Evolutionary conservation across 169 alveolate species (phyloP).

Genomic region (Plasmodium gaboni): DNA sequence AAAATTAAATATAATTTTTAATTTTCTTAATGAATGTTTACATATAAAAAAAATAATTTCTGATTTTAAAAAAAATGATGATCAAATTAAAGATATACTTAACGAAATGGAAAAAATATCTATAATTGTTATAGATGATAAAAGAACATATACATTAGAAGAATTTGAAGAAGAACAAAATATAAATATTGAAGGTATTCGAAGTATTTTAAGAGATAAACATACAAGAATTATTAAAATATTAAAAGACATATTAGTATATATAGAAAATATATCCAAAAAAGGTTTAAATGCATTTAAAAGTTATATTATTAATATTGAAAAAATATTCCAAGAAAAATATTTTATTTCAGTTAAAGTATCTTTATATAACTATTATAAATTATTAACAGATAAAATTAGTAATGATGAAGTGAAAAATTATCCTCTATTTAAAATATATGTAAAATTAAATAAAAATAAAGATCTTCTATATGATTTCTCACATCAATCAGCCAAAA

Average conservation of each 20-base stretch:
- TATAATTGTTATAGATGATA: slow-evolving; percentile 56
- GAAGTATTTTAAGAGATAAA: slow-evolving; percentile 67
- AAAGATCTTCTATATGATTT: slow-evolving; percentile 62
- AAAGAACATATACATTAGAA: slow-evolving; percentile 63
- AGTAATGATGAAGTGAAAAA: slow-evolving; percentile 73
- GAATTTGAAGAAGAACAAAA: slow-evolving; percentile 76
- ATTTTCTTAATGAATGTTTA: slow-evolving; percentile 55
- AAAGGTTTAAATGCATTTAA: slow-evolving; percentile 69
- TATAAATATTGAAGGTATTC: slow-evolving; percentile 38
- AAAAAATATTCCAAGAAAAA: slow-evolving; percentile 52
- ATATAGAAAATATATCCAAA: slow-evolving; percentile 61
- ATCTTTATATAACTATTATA: slow-evolving; percentile 65
- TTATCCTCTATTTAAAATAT: slow-evolving; percentile 70
- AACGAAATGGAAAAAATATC: slow-evolving; percentile 59
- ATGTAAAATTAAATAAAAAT: slow-evolving; percentile 39
- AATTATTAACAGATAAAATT: slow-evolving; percentile 68
- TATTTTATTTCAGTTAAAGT: slow-evolving; percentile 72
- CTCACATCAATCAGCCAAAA: slow-evolving; percentile 66
- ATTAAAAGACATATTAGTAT: slow-evolving; percentile 42
- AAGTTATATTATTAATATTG: slow-evolving; percentile 51
- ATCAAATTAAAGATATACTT: slow-evolving; percentile 52
- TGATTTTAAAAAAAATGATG: slow-evolving; percentile 37
- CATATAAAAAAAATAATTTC: slow-evolving; percentile 32
- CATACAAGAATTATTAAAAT: slow-evolving; percentile 53
- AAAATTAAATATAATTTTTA: slow-evolving; percentile 44